phyloP scores from a whole-genome alignment of 2,329 filamentous ascomycete species.

The Penicillium brasilianum region DNA sequence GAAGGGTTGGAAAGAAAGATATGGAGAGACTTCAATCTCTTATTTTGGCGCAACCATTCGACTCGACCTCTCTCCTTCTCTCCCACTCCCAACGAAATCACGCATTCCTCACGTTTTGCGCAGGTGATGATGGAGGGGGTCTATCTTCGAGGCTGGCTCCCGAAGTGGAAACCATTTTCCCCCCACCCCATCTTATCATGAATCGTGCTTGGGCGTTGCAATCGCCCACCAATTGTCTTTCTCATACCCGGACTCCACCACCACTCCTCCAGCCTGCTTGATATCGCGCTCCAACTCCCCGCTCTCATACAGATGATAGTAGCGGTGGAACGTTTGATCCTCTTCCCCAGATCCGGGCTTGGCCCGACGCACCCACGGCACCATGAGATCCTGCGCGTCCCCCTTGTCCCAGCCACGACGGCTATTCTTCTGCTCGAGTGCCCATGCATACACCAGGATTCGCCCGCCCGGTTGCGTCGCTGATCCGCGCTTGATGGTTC shows the following conservation, averaged over 20 bases:
- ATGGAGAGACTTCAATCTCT: not conserved
- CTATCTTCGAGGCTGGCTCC: slow-evolving; percentile 39
- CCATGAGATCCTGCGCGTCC: slow-evolving; percentile 86
- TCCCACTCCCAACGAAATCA: not conserved
- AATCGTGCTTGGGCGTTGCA: slow-evolving; percentile 44
- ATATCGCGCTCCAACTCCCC: slow-evolving; percentile 87
- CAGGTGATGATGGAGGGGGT: slow-evolving; percentile 3
- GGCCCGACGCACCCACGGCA: slow-evolving; percentile 82
- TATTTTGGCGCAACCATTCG: slow-evolving; percentile 3
- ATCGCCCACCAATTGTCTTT: slow-evolving; percentile 99
- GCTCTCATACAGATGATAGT: slow-evolving; percentile 89
- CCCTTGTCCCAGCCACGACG: slow-evolving; percentile 86
- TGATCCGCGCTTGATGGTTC: slow-evolving; percentile 58
- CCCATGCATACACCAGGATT: slow-evolving; percentile 91
- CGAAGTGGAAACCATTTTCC: slow-evolving; percentile 21
- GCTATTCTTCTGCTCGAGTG: slow-evolving; percentile 85
- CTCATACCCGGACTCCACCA: slow-evolving; percentile 86
- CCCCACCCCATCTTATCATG: slow-evolving; percentile 18
- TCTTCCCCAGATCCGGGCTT: slow-evolving; percentile 31
- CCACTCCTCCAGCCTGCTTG: slow-evolving; percentile 70
- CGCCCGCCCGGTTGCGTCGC: slow-evolving; percentile 56
- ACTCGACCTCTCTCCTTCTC: slow-evolving; percentile 3
- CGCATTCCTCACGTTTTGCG: slow-evolving; percentile 4
- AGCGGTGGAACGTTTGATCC: slow-evolving; percentile 74
- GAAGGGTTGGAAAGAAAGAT: not conserved